These are phyloP conservation scores for Colletotrichum caudatum DNA, from an alignment of 2,329 filamentous ascomycete genomes.

Conservation along the genomic window DNA sequence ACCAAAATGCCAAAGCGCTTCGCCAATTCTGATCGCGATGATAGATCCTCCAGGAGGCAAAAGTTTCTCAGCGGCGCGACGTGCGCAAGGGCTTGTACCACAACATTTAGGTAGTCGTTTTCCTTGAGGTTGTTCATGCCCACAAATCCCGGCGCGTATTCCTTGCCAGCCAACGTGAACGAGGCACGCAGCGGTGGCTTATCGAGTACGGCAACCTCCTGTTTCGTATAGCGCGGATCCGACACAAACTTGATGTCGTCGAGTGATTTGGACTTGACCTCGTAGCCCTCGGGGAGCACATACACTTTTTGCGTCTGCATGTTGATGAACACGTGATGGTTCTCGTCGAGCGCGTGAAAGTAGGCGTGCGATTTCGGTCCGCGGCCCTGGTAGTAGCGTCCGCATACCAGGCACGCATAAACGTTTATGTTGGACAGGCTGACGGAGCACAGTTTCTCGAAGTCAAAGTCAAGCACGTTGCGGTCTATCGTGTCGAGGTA, in stretches of 20 bases:
- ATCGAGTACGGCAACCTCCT: slow-evolving; percentile 85
- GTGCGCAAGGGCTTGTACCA: slow-evolving; percentile 91
- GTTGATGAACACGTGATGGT: slow-evolving; percentile 98
- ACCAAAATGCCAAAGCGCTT: slow-evolving; percentile 90
- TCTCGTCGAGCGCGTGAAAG: slow-evolving; percentile 94
- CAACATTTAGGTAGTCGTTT: slow-evolving; percentile 97
- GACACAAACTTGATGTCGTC: slow-evolving; percentile 99
- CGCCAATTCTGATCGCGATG: slow-evolving; percentile 79
- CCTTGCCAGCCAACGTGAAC: slow-evolving; percentile 84
- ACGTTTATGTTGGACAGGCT: slow-evolving; percentile 98
- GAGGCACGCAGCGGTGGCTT: slow-evolving; percentile 66
- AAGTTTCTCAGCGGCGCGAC: slow-evolving; percentile 91
- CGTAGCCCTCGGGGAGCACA: slow-evolving; percentile 95
- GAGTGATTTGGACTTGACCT: slow-evolving; percentile 92
- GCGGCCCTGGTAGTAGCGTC: slow-evolving; percentile 96
- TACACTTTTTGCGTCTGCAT: slow-evolving; percentile 93
- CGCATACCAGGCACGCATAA: slow-evolving; percentile 96
- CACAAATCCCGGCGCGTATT: slow-evolving; percentile 93
- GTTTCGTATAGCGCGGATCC: slow-evolving; percentile 85
- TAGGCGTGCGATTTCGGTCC: slow-evolving; percentile 96
- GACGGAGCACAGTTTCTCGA: slow-evolving; percentile 97
- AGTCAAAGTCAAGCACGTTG: slow-evolving; percentile 94
- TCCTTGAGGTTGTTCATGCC: slow-evolving; percentile 99
- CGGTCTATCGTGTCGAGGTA: slow-evolving; percentile 98
- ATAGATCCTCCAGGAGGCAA: slow-evolving; percentile 88